phyloP scores from a whole-genome alignment of 1,284 basidiomycete species.

The Peniophora sp. region DNA sequence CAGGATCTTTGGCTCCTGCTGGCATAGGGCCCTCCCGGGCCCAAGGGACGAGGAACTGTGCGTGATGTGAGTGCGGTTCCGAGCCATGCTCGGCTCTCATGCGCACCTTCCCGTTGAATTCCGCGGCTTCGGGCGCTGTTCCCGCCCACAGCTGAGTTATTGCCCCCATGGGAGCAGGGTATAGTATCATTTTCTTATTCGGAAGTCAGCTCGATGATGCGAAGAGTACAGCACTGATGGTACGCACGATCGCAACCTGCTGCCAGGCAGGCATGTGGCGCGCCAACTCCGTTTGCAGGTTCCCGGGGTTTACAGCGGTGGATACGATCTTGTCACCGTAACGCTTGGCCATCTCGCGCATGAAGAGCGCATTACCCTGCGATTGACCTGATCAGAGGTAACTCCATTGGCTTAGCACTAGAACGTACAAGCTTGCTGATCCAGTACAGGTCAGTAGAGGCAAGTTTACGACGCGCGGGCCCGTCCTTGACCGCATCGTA shows the following conservation, averaged over 20 bases:
- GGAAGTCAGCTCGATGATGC: not conserved
- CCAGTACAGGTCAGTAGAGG: not conserved
- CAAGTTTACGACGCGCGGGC: not conserved
- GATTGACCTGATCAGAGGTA: no score
- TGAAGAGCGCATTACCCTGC: conserved; percentile 30
- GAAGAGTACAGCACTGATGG: conserved; percentile 5
- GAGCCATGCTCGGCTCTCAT: not conserved
- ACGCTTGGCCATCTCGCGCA: conserved; percentile 23
- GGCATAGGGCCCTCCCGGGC: conserved; percentile 19
- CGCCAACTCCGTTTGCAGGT: conserved; percentile 18
- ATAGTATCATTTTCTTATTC: conserved; percentile 12
- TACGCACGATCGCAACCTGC: conserved; percentile 2
- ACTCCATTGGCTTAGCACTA: no score
- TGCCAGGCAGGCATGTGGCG: conserved; percentile 6
- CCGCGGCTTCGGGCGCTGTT: conserved; percentile 31
- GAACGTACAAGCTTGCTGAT: conserved; percentile 5
- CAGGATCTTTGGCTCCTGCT: conserved; percentile 17
- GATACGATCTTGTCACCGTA: conserved; percentile 12
- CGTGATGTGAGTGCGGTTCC: not conserved
- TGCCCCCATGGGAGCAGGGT: conserved; percentile 27
- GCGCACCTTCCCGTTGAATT: conserved; percentile 20
- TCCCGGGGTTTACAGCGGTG: conserved; percentile 12
- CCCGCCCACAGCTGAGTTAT: conserved; percentile 48
- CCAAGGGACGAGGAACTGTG: conserved; percentile 30
- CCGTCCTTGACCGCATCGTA: not conserved